phyloP scores from a whole-genome alignment of 129 eudicot species.

The Rutidosis leptorrhynchoides region DNA sequence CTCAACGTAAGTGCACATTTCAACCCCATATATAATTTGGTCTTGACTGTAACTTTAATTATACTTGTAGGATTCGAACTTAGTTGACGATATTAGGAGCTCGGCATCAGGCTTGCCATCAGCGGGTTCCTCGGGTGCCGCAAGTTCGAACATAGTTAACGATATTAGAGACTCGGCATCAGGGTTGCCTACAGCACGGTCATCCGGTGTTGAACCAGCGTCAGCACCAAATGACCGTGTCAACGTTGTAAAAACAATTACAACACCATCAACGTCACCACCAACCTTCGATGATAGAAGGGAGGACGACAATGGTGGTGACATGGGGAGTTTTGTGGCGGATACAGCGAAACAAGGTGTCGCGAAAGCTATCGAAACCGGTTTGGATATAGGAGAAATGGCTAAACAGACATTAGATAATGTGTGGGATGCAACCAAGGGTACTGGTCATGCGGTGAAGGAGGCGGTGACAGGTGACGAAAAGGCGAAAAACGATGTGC shows the following conservation, averaged over 20 bases:
- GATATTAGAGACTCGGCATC: constrained; percentile 23
- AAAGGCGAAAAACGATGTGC: constrained; percentile 16
- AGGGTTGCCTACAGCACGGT: not conserved
- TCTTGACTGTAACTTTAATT: no score
- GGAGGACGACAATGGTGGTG: not conserved
- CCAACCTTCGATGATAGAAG: not conserved
- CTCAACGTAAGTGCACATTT: no score
- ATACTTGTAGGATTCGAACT: constrained; percentile 20
- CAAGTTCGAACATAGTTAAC: constrained; percentile 4
- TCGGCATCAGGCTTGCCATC: constrained; percentile 3
- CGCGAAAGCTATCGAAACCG: constrained; percentile 45
- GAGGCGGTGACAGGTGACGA: constrained; percentile 36
- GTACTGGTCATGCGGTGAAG: constrained; percentile 35
- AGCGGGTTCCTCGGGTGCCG: not conserved
- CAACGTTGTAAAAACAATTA: constrained; percentile 3
- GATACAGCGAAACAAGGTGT: constrained; percentile 47
- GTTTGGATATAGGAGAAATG: constrained; percentile 41
- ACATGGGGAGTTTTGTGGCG: constrained; percentile 20
- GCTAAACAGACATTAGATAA: constrained; percentile 47
- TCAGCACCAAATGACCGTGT: not conserved
- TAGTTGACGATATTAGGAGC: constrained; percentile 26
- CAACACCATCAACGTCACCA: not conserved
- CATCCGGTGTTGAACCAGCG: not conserved
- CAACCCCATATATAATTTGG: no score
- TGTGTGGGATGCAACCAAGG: constrained; percentile 42